phyloP scores from a whole-genome alignment of 2,329 filamentous ascomycete genomes.

The Chaetomium sp. region DNA sequence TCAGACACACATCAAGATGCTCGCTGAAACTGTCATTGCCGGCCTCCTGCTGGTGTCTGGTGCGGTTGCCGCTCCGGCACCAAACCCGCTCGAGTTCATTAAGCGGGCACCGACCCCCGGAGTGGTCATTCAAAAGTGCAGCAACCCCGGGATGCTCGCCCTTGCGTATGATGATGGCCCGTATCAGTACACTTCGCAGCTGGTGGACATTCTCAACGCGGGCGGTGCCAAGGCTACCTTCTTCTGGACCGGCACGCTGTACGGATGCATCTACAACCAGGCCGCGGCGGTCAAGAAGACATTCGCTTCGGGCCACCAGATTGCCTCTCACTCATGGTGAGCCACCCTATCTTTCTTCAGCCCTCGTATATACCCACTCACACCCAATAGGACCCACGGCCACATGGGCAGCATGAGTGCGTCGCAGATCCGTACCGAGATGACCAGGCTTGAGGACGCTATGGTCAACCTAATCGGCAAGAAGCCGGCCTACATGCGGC shows the following conservation, averaged over 20 bases:
- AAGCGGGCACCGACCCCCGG: conserved; percentile 47
- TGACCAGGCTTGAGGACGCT: conserved; percentile 54
- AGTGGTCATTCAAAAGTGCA: conserved; percentile 50
- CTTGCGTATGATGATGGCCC: conserved; percentile 59
- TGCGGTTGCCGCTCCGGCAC: conserved; percentile 27
- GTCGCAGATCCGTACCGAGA: conserved; percentile 48
- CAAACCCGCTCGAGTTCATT: conserved; percentile 45
- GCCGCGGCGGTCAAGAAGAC: conserved; percentile 56
- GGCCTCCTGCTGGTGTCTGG: conserved; percentile 28
- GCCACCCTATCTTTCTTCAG: background rate
- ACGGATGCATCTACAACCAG: conserved; percentile 55
- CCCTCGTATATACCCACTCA: background rate
- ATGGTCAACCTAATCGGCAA: conserved; percentile 53
- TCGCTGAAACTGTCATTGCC: conserved; percentile 25
- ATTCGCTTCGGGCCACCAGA: conserved; percentile 53
- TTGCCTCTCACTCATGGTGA: conserved; percentile 57
- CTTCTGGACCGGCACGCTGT: conserved; percentile 55
- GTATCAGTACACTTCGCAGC: conserved; percentile 50
- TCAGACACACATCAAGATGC: conserved; percentile 22
- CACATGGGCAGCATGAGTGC: conserved; percentile 47
- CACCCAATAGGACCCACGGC: conserved; percentile 47
- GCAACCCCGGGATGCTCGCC: conserved; percentile 48
- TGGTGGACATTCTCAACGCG: conserved; percentile 54
- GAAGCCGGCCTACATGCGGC: conserved; percentile 54
- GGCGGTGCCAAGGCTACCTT: conserved; percentile 56